Base-by-base conservation (phyloP, 179 eudicot genomes). In the Silene vulgaris region DNA sequence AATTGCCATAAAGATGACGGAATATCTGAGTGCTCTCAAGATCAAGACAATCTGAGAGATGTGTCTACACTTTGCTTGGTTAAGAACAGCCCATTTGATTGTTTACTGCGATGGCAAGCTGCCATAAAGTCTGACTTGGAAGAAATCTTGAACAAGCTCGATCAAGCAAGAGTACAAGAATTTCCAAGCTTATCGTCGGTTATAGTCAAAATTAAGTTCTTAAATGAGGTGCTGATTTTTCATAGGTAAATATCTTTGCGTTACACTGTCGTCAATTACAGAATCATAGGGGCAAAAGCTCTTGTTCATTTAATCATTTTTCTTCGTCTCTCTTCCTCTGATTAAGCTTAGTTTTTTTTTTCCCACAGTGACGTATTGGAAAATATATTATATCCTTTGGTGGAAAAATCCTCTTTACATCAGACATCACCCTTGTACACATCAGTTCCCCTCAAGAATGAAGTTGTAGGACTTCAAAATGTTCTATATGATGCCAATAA, bases 101-200 rank as follows among this genome's bases (percentile, higher is more conserved):
- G 89, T 78, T 80, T 92, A 77, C 29, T 73, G 75, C 77, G 88
- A 65, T 94, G 94, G 97, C 94, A 94, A 80, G 65, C 75, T 80
- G 89, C 93, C 62, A 80, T 90, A 59, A 82, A 81, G 78, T 84
- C 85, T 74, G 91, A 88, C 68, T 70, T 90, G n/a, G 75, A 86
- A 65, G 87, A 81, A 50, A 83, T 85, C 76, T 37, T 90, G 73
- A 85, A 84, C 63, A 89, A 87, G 76, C 84, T 94, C 54, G 60
- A 76, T 82, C 86, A 73, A 74, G 78, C 87, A 66, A 82, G 81
- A 63, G 84, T 85, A 77, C 76, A 74, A 62, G 61, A 74, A 56
- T 56, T 66, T 59, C 84, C 94, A 74, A 82, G 75, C 62, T 74
- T 89, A 82, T 62, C 80, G 40, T 77, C 89, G 59, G 78, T 82